phyloP scores from a whole-genome alignment of 2,329 filamentous ascomycete species.

The Trichophyton mentagrophytes region DNA sequence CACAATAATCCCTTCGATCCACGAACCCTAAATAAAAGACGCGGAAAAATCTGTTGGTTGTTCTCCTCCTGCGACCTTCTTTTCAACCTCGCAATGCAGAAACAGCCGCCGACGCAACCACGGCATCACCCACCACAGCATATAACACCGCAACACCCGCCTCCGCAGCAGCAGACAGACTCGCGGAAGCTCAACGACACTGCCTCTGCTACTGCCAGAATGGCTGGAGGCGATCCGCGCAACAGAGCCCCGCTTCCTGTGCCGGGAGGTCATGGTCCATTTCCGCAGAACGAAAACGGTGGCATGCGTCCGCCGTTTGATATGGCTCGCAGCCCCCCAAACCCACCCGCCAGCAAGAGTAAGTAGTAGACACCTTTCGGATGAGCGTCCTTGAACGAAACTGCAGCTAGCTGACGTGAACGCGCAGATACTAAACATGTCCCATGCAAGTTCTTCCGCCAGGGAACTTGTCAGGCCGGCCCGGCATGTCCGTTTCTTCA shows the following conservation, averaged over 20 bases:
- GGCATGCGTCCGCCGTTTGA: conserved; percentile 30
- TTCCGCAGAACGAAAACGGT: conserved; percentile 31
- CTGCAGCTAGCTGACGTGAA: background rate
- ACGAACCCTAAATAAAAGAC: conserved; percentile 2
- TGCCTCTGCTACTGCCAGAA: conserved; percentile 16
- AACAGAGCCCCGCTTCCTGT: conserved; percentile 29
- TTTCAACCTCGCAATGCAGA: conserved; percentile 3
- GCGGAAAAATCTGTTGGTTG: conserved; percentile 1
- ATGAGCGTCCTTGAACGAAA: background rate
- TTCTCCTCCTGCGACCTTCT: background rate
- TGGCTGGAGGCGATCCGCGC: conserved; percentile 28
- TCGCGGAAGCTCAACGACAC: conserved; percentile 6
- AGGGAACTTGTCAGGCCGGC: conserved; percentile 91
- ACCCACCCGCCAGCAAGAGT: conserved; percentile 31
- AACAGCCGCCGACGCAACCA: conserved; percentile 3
- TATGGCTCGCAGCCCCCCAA: conserved; percentile 36
- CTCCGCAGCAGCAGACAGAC: conserved; percentile 4
- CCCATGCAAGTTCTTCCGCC: conserved; percentile 97
- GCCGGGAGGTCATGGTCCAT: conserved; percentile 21
- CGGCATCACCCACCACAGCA: conserved; percentile 4
- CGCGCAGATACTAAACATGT: conserved; percentile 80
- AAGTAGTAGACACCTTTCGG: conserved; percentile 13
- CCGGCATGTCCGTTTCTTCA: conserved; percentile 94
- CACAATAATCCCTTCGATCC: conserved; percentile 3
- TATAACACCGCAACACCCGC: conserved; percentile 9